Conservation (phyloP, 2,329 filamentous ascomycete genomes). For the Escovopsis sp. region DNA sequence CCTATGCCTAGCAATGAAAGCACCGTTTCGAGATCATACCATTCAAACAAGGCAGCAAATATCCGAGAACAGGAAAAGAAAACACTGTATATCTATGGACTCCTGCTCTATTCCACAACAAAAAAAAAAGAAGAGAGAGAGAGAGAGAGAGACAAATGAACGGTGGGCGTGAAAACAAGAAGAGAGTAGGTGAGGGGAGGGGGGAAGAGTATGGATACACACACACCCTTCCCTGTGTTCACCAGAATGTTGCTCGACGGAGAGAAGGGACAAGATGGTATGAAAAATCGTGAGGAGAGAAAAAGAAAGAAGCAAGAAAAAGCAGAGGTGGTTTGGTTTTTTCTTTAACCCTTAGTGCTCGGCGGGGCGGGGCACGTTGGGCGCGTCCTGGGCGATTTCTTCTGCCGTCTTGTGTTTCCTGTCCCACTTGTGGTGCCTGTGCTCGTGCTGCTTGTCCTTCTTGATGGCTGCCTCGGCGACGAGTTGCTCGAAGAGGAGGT, state of each 20-base stretch:
- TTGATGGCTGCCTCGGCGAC: slow-evolving; percentile 94
- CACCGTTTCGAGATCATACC: background rate
- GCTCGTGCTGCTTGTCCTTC: slow-evolving; percentile 76
- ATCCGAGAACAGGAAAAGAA: background rate
- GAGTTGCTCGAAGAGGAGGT: slow-evolving; percentile 96
- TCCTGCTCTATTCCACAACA: too few species aligned
- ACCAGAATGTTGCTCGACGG: too few species aligned
- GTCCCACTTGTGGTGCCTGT: slow-evolving; percentile 38
- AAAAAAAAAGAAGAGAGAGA: background rate
- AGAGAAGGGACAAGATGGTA: too few species aligned
- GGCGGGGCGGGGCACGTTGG: slow-evolving; percentile 11
- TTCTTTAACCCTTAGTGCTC: background rate
- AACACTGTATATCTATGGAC: background rate
- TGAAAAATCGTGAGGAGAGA: background rate
- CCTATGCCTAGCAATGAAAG: too few species aligned
- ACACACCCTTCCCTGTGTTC: too few species aligned
- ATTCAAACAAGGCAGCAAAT: slow-evolving; percentile 1
- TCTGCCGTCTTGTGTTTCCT: slow-evolving; percentile 24
- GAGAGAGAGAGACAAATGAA: background rate
- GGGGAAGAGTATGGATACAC: too few species aligned
- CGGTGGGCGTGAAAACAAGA: too few species aligned
- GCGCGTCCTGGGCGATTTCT: slow-evolving; percentile 13
- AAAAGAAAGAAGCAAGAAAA: slow-evolving; percentile 3
- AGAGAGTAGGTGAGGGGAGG: too few species aligned
- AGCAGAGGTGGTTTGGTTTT: slow-evolving; percentile 2